A percentile compares a stretch with the other conserved stretches of the same genome.
Evolutionary conservation across 1,139 yeast species (phyloP).

Genomic region (Magnusiomyces suaveolens): DNA sequence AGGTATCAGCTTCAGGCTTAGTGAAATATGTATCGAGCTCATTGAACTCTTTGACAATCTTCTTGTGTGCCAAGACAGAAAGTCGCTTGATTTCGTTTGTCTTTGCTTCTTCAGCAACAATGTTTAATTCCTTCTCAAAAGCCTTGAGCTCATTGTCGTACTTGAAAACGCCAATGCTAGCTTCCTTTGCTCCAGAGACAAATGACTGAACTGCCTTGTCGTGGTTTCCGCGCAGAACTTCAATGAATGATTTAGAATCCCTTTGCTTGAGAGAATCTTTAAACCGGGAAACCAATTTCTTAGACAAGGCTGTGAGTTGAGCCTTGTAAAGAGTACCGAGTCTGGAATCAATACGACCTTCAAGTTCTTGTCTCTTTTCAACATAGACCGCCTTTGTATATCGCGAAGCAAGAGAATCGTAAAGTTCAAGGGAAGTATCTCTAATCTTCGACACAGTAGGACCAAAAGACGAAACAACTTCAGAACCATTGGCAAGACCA

Average conservation of each 20-base stretch:
- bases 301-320: slow-evolving; percentile 34
- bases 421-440: slow-evolving; percentile 39
- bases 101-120: slow-evolving; percentile 27
- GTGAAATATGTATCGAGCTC: slow-evolving; percentile 26
- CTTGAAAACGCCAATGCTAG: slow-evolving; percentile 23
- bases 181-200: slow-evolving; percentile 19
- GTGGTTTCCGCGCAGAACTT: slow-evolving; percentile 15
- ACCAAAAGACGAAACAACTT: slow-evolving; percentile 27
- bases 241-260: slow-evolving; percentile 15
- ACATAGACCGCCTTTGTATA: slow-evolving; percentile 57
- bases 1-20: slow-evolving; percentile 42
- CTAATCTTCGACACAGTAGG: slow-evolving; percentile 22
- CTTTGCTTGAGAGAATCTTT: slow-evolving; percentile 13
- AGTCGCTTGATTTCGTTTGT: slow-evolving; percentile 27
- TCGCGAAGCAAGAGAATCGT: slow-evolving; percentile 62
- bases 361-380: slow-evolving; percentile 47
- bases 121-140: slow-evolving; percentile 24
- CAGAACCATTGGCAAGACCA: slow-evolving; percentile 19
- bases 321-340: slow-evolving; percentile 35
- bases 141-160: slow-evolving; percentile 19
- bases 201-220: slow-evolving; percentile 17
- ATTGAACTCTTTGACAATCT: slow-evolving; percentile 22
- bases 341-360: slow-evolving; percentile 26
- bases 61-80: slow-evolving; percentile 27
- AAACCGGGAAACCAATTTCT: slow-evolving; percentile 27